Conservation (phyloP, 805 yeast genomes). For the Starmerella powellii region DNA sequence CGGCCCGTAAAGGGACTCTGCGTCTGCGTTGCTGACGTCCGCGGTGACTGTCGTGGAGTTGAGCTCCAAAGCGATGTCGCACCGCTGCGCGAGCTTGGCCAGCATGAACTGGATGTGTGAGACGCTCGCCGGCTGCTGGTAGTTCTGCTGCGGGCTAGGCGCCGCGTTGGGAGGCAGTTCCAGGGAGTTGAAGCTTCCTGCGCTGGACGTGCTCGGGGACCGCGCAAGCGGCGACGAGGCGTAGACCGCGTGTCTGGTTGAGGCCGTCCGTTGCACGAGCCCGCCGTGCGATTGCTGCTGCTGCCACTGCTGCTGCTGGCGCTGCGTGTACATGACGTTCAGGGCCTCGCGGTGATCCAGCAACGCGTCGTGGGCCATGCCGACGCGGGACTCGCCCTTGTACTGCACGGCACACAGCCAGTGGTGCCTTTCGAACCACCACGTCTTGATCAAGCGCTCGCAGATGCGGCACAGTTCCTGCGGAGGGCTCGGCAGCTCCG, state of each 20-base stretch:
- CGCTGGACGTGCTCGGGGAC: slow-evolving; percentile 1
- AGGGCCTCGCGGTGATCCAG: slow-evolving; percentile 55
- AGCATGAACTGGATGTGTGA: neutral
- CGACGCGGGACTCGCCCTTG: slow-evolving; percentile 64
- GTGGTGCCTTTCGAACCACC: slow-evolving; percentile 93
- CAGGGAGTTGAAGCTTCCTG: neutral
- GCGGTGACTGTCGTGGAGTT: slow-evolving; percentile 20
- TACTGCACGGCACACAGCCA: slow-evolving; percentile 81
- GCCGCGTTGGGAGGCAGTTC: neutral
- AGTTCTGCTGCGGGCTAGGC: neutral
- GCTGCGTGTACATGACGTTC: slow-evolving; percentile 7
- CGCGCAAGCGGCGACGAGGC: slow-evolving; percentile 24
- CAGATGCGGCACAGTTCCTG: slow-evolving; percentile 82
- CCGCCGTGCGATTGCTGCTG: too few relatives aligned
- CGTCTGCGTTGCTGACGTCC: neutral
- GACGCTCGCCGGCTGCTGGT: neutral
- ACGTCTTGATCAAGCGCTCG: slow-evolving; percentile 78
- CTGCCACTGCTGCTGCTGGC: neutral
- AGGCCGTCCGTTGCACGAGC: too few relatives aligned
- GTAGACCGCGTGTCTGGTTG: slow-evolving; percentile 19
- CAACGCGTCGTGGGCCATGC: slow-evolving; percentile 59
- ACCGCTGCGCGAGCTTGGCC: slow-evolving; percentile 4
- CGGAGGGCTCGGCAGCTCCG: slow-evolving; percentile 57
- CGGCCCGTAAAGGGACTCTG: slow-evolving; percentile 6
- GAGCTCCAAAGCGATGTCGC: slow-evolving; percentile 16